Evolutionary conservation across 345 rosid species (phyloP).

Genomic region (Populus ilicifolia): DNA sequence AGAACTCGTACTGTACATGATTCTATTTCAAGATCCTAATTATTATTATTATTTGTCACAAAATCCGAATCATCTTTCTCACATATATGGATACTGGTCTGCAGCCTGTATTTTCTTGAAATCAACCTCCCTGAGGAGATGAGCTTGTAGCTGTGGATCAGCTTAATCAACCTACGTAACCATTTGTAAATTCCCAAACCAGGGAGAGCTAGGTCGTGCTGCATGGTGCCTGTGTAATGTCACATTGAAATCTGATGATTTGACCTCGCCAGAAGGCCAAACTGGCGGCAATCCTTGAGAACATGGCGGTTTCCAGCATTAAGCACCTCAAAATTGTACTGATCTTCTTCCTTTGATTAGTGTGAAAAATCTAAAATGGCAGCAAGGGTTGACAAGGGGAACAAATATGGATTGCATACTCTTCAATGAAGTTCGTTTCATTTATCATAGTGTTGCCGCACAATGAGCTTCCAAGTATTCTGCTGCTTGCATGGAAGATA

Average conservation of each 20-base stretch:
- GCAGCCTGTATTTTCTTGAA: constrained; percentile 84
- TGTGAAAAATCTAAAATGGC: not conserved
- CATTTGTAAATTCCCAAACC: constrained; percentile 7
- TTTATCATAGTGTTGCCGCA: not conserved
- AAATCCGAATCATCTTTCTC: not conserved
- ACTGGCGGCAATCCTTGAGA: not conserved
- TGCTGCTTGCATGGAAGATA: not conserved
- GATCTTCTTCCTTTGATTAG: not conserved
- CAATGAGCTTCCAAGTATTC: not conserved
- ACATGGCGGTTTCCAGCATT: not conserved
- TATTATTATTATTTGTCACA: not conserved
- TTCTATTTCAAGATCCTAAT: not conserved
- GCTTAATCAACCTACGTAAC: not conserved
- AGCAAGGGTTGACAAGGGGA: not conserved
- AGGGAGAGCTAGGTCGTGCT: not conserved
- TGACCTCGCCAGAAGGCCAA: not conserved
- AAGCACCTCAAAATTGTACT: not conserved
- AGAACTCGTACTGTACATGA: not conserved
- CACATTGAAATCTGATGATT: not conserved
- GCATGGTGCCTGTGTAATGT: not conserved
- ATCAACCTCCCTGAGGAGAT: constrained; percentile 72
- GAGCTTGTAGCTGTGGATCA: constrained; percentile 40
- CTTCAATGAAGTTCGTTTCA: not conserved
- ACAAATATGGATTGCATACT: not conserved
- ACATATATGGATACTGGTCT: not conserved